Evolutionary conservation across 306 rosid species (phyloP).

Genomic region (Sphenostylis stenocarpa): DNA sequence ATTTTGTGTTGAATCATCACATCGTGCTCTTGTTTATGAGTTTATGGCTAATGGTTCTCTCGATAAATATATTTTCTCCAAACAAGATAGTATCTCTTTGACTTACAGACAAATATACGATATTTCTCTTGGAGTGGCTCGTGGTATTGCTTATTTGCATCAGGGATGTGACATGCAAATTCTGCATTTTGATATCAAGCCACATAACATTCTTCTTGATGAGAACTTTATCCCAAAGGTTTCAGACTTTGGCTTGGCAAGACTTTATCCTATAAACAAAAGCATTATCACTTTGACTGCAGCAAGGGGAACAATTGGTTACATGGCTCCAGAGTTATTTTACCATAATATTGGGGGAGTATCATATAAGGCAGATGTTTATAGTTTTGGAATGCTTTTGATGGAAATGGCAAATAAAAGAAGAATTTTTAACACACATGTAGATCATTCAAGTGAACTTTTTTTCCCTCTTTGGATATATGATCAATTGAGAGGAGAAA

Average conservation of each 20-base stretch:
- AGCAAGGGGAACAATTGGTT: not conserved
- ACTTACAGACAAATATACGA: not conserved
- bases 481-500: not conserved
- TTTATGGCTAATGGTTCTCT: slow-evolving; percentile 27
- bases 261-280: not conserved
- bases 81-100: not conserved
- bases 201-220: not conserved
- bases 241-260: not conserved
- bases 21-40: slow-evolving; percentile 27
- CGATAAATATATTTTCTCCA: slow-evolving; percentile 26
- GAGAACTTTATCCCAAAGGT: not conserved
- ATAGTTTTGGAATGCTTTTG: slow-evolving; percentile 13
- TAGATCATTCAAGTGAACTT: not conserved
- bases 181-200: slow-evolving; percentile 8
- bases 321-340: not conserved
- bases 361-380: not conserved
- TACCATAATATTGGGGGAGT: not conserved
- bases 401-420: not conserved
- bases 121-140: slow-evolving; percentile 30
- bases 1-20: not conserved
- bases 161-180: not conserved
- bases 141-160: slow-evolving; percentile 14
- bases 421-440: not conserved
- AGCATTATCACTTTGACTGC: not conserved
- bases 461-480: slow-evolving; percentile 27